Conservation (phyloP, 345 rosid species). For the Gossypium anomalum region DNA sequence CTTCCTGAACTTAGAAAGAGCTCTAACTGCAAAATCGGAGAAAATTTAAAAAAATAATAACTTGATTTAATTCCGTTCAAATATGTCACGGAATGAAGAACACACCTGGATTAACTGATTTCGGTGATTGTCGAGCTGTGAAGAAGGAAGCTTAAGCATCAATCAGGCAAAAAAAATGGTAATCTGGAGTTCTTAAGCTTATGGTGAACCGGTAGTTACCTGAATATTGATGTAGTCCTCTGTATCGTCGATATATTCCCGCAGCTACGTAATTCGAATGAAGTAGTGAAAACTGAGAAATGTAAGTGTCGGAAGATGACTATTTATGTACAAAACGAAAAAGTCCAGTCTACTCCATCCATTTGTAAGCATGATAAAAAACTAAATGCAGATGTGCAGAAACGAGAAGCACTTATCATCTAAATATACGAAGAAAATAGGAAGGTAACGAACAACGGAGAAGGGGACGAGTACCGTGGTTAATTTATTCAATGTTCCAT, state of each 20-base stretch:
- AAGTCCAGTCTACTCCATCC: neutral
- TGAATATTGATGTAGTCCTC: slow-evolving; percentile 98
- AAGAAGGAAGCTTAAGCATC: slow-evolving; percentile 11
- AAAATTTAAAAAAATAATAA: neutral
- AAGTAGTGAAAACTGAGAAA: slow-evolving; percentile 11
- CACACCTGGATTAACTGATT: slow-evolving; percentile 95
- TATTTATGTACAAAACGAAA: neutral
- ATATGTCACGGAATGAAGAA: neutral
- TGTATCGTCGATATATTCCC: slow-evolving; percentile 95
- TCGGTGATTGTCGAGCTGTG: slow-evolving; percentile 96
- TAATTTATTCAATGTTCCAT: slow-evolving; percentile 81
- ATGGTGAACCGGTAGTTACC: slow-evolving; percentile 29
- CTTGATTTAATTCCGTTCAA: neutral
- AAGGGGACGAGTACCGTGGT: slow-evolving; percentile 45
- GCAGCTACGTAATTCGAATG: slow-evolving; percentile 56
- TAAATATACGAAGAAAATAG: neutral
- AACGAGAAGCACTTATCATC: neutral
- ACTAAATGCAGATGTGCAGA: neutral
- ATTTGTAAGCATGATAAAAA: neutral
- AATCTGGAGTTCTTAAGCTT: neutral
- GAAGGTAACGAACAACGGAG: neutral
- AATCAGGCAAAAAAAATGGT: neutral
- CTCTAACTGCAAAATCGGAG: slow-evolving; percentile 55
- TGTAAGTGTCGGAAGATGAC: neutral
- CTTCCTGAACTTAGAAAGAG: slow-evolving; percentile 76